phyloP scores from a whole-genome alignment of 2,329 filamentous ascomycete genomes.

The Phialophora expanda region DNA sequence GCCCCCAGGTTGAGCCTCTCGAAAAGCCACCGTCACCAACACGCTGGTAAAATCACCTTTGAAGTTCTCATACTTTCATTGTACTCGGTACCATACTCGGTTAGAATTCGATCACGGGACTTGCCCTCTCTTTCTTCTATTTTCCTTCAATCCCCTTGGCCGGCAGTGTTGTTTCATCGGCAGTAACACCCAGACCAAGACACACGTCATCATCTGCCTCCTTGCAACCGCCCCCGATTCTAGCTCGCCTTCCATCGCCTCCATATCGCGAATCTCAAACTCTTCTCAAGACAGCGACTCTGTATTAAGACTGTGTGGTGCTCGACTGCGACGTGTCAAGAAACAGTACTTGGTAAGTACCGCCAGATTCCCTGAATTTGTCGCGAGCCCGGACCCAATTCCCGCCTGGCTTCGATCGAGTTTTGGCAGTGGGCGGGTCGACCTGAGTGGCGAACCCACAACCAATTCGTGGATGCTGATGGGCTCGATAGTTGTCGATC shows the following conservation, averaged over 20 bases:
- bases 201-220: slow-evolving; percentile 30
- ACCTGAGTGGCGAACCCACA: slow-evolving; percentile 28
- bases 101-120: slow-evolving; percentile 23
- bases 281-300: background rate
- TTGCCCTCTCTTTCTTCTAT: slow-evolving; percentile 1
- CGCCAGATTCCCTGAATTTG: slow-evolving; percentile 13
- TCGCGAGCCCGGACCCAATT: slow-evolving; percentile 25
- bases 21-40: slow-evolving; percentile 14
- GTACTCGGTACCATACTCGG: background rate
- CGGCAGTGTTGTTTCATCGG: slow-evolving; percentile 12
- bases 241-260: slow-evolving; percentile 11
- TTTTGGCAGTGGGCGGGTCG: slow-evolving; percentile 29
- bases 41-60: background rate
- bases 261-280: slow-evolving; percentile 4
- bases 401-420: slow-evolving; percentile 24
- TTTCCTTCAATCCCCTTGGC: background rate
- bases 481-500: slow-evolving; percentile 33
- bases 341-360: slow-evolving; percentile 6
- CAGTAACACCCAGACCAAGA: slow-evolving; percentile 21
- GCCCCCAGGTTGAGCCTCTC: slow-evolving; percentile 4
- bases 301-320: background rate
- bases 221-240: slow-evolving; percentile 10
- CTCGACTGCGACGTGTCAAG: background rate
- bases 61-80: background rate
- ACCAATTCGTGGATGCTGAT: slow-evolving; percentile 23